A percentile compares a stretch with the other conserved stretches of the same genome.
Conservation (phyloP, 192 early-diverging fungal species). For the Kappamyces sp. region DNA sequence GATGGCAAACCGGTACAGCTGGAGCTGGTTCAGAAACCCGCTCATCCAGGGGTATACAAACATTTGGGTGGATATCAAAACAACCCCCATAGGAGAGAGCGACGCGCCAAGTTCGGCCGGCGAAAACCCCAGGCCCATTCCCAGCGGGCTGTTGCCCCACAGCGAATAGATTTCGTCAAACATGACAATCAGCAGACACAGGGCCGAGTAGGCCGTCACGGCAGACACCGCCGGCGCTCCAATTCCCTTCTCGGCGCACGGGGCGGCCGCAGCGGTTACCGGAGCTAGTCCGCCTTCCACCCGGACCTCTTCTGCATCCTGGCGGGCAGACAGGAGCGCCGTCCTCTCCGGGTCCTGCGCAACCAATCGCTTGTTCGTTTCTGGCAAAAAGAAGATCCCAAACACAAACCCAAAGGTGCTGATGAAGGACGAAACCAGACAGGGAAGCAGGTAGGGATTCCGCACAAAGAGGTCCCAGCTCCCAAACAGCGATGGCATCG, state of each 20-base stretch:
- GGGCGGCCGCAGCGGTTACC: background rate
- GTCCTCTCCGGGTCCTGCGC: constrained; percentile 3
- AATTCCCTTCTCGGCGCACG: background rate
- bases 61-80: constrained; percentile 21
- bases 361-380: constrained; percentile 22
- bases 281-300: background rate
- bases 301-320: constrained; percentile 17
- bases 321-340: background rate
- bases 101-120: constrained; percentile 15
- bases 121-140: constrained; percentile 26
- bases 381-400: constrained; percentile 42
- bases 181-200: constrained; percentile 31
- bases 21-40: constrained; percentile 5
- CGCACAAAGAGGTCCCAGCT: constrained; percentile 59
- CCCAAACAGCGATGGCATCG: constrained; percentile 47
- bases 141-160: constrained; percentile 33
- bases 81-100: constrained; percentile 16
- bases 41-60: constrained; percentile 19
- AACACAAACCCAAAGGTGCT: constrained; percentile 58
- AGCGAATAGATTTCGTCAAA: constrained; percentile 38
- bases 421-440: constrained; percentile 57
- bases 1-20: constrained; percentile 13
- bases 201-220: constrained; percentile 26
- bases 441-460: constrained; percentile 82
- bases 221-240: constrained; percentile 13